Conservation (phyloP, 768 basidiomycete species). For the Leucosporidium creatinivorum region DNA sequence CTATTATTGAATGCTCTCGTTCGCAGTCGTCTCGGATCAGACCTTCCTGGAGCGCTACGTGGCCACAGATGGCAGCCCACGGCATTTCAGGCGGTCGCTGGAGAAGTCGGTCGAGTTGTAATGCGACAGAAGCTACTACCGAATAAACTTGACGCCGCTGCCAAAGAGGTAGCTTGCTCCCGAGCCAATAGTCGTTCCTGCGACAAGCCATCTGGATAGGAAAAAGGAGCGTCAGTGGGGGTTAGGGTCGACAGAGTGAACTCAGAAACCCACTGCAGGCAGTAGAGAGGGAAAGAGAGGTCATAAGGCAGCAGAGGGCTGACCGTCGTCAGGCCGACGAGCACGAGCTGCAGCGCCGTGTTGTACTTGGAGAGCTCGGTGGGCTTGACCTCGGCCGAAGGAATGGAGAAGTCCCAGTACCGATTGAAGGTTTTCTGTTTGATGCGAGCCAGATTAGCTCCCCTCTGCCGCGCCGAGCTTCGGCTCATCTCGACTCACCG, state of each 20-base stretch:
- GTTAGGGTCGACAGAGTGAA: no score
- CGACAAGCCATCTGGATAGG: conserved; percentile 66
- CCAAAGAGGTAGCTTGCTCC: conserved; percentile 50
- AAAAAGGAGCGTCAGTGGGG: not conserved
- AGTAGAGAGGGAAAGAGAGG: conserved; percentile 52
- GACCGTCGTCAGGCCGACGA: conserved; percentile 85
- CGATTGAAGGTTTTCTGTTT: conserved; percentile 76
- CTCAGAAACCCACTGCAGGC: conserved; percentile 65
- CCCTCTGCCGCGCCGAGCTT: not conserved
- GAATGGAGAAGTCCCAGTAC: conserved; percentile 94
- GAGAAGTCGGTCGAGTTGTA: not conserved
- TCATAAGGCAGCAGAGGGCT: conserved; percentile 66
- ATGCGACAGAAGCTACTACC: no score
- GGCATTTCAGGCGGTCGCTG: conserved; percentile 13
- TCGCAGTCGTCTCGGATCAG: conserved; percentile 24
- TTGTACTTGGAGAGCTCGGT: conserved; percentile 96
- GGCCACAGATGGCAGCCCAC: conserved; percentile 23
- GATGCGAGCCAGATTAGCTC: conserved; percentile 5
- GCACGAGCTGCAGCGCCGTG: conserved; percentile 77
- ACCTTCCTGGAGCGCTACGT: conserved; percentile 27
- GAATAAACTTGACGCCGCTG: not conserved
- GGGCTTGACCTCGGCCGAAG: conserved; percentile 88
- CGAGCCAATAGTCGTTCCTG: conserved; percentile 83
- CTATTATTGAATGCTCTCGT: not conserved
- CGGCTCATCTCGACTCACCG: conserved; percentile 51